phyloP scores from a whole-genome alignment of 148 eudicot species.

The Rhododendron ovatum region DNA sequence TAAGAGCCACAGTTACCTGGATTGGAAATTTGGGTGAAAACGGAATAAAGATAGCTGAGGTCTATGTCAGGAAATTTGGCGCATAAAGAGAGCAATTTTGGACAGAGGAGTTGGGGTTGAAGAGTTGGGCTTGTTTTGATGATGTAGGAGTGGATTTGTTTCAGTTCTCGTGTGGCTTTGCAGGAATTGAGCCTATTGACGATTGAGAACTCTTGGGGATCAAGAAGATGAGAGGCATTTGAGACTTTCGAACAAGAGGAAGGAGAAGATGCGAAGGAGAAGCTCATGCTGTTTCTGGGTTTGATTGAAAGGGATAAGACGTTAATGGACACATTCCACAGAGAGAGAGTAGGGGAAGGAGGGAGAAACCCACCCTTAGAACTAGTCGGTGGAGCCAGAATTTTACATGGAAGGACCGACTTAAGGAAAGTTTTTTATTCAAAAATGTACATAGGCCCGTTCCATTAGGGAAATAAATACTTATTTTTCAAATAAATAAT shows the following conservation, averaged over 20 bases:
- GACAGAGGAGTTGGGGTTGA: slow-evolving; percentile 15
- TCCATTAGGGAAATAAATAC: no score
- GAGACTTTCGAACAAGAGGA: background rate
- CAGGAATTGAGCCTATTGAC: slow-evolving; percentile 16
- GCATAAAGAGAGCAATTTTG: slow-evolving; percentile 15
- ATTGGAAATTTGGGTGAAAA: slow-evolving; percentile 13
- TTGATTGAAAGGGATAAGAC: background rate
- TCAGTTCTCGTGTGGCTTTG: slow-evolving; percentile 24
- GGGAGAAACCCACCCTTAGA: no score
- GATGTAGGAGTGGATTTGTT: slow-evolving; percentile 24
- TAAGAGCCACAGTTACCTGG: background rate
- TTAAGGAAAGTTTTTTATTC: no score
- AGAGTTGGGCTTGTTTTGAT: slow-evolving; percentile 19
- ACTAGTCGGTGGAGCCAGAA: fast-evolving
- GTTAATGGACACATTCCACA: background rate
- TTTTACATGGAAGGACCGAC: no score
- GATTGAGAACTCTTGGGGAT: background rate
- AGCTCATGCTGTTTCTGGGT: background rate
- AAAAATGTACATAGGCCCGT: no score
- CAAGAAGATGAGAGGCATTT: background rate
- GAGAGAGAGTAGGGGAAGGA: no score
- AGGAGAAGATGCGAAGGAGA: background rate
- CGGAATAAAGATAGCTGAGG: slow-evolving; percentile 14
- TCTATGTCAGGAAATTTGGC: slow-evolving; percentile 5
- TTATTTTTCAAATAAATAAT: no score